Evolutionary conservation across 768 basidiomycete genomes (phyloP).

Genomic region (Naematelia aurantialba): DNA sequence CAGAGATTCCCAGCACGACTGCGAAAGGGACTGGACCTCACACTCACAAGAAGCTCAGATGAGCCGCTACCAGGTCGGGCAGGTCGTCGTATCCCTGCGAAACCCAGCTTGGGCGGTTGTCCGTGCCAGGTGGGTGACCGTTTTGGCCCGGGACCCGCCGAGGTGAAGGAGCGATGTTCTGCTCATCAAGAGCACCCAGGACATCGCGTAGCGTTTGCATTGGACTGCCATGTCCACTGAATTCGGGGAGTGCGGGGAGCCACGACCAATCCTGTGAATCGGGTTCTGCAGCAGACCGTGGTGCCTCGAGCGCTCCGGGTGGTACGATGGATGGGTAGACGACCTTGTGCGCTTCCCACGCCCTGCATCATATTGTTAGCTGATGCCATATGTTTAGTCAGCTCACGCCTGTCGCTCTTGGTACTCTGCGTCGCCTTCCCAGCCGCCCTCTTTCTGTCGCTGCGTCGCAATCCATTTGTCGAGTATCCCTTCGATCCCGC

Average conservation of each 20-base stretch:
- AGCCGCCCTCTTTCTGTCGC: slow-evolving; percentile 7
- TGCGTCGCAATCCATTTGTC: slow-evolving; percentile 14
- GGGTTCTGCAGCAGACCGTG: neutral
- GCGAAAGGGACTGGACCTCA: neutral
- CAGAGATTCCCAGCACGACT: no score
- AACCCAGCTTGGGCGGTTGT: neutral
- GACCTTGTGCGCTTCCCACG: neutral
- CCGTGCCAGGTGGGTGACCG: neutral
- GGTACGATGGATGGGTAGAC: neutral
- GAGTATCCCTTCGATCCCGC: slow-evolving; percentile 11
- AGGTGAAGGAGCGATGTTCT: neutral
- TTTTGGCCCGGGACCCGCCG: neutral
- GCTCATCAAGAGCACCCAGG: neutral
- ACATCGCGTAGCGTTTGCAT: neutral
- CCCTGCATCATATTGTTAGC: neutral
- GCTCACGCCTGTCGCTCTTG: slow-evolving; percentile 18
- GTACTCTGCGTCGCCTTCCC: slow-evolving; percentile 12
- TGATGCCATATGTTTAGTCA: neutral
- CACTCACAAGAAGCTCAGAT: neutral
- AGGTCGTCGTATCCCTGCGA: neutral
- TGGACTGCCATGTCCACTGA: no score
- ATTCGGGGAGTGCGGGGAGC: no score
- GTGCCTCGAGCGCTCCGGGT: neutral
- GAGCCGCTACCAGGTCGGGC: neutral
- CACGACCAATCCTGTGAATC: neutral